These are phyloP conservation scores for Rhodotorula diobovata DNA, from an alignment of 768 basidiomycete genomes.

Conservation along the genomic window DNA sequence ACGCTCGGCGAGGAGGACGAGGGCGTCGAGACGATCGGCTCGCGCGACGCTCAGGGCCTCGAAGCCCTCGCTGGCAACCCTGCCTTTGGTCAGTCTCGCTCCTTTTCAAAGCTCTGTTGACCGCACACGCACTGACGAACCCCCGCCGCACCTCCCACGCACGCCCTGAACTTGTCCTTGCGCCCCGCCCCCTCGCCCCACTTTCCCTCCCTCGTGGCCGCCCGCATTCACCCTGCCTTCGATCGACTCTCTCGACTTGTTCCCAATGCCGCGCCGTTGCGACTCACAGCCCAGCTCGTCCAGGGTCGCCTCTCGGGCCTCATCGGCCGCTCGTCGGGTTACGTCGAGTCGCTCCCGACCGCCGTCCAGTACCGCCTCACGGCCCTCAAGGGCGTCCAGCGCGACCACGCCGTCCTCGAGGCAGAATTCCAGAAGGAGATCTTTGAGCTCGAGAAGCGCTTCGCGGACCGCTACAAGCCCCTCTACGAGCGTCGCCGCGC, in stretches of 20 bases:
- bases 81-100: conserved; percentile 35
- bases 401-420: conserved; percentile 83
- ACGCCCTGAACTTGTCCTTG: too few relatives aligned
- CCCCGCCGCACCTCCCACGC: background rate
- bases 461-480: conserved; percentile 56
- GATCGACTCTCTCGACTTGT: background rate
- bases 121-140: background rate
- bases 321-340: conserved; percentile 86
- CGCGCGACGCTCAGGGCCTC: conserved; percentile 34
- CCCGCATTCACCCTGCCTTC: background rate
- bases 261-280: background rate
- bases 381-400: conserved; percentile 89
- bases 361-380: conserved; percentile 79
- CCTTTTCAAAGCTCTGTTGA: too few relatives aligned
- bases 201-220: background rate
- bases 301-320: conserved; percentile 80
- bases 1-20: conserved; percentile 44
- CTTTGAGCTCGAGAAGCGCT: conserved; percentile 89
- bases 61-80: conserved; percentile 39
- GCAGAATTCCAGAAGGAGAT: conserved; percentile 93
- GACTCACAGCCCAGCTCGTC: conserved; percentile 59
- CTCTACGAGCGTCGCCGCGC: conserved; percentile 78
- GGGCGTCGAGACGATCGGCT: conserved; percentile 40
- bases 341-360: conserved; percentile 79
- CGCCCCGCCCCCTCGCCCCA: too few relatives aligned